Evolutionary conservation across 352 stramenopile genomes (phyloP), one percentile per base, ranked within the genome.

Genomic region (Phytophthora podocarpi): DNA sequence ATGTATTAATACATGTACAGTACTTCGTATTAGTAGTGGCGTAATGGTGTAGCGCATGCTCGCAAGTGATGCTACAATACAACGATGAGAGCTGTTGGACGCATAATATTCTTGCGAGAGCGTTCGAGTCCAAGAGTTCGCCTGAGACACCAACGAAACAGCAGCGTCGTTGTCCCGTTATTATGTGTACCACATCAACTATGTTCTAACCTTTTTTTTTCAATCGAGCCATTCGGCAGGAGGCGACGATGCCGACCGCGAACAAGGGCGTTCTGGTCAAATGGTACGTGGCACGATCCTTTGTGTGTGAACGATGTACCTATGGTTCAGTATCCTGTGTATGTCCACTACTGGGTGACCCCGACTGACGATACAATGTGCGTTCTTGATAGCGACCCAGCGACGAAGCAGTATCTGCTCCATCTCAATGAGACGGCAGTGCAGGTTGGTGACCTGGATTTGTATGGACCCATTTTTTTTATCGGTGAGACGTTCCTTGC

Each of bases 191-290:
- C 52, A 60, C 52, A 51, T 39, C 5, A 45, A 43, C 3, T 24
- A 41, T 57, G n/a, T n/a, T n/a, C n/a, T n/a, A n/a, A n/a, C n/a
- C n/a, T 43, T 39, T 28, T 24, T 27, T 23, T 13, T 26, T 27
- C 23, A 21, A 40, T 54, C 49, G 8, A 2, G 21, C 34, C 15
- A 7, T 26, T 45, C 23, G 18, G 12, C 5, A 23, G 16, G 11
- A n/a, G 5, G 24, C n/a, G 34, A 56, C n/a, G 31, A 93, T 93
- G 83, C 83, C 83, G 53, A 93, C 81, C 26, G 83, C 81, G 23
- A 93, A 93, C 74, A 93, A 90, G 67, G 85, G 85, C 57, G 85
- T 93, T 54, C 70, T 93, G 39, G 82, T 93, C 42, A 91, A 91
- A 77, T 93, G 85, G 85, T 93, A 61, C 43, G 78, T 49, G 30